Evolutionary conservation across 148 eudicot species (phyloP), one percentile per base, ranked within the genome.

Genomic region (Cornus florida): DNA sequence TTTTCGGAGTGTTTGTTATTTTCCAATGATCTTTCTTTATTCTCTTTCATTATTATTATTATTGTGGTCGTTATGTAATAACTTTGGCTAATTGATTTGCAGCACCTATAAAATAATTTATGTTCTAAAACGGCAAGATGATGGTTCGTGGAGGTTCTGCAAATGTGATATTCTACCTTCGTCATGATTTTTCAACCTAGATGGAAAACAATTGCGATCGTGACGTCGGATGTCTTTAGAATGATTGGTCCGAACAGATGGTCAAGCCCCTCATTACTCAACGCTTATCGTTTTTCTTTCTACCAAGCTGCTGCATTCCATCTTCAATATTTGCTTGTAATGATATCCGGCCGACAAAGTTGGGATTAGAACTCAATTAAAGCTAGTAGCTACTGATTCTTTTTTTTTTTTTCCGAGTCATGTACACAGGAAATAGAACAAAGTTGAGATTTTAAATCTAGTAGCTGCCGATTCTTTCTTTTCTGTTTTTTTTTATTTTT

Each of bases 141-240:
- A 92, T 74, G 95, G 92, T 73, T 86, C 97, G 0, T 95, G 99
- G 99, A 93, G 87, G 79, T 93, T 95, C 85, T 90, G 85, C 81
- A 90, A 93, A 87, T 93, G 92, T 67, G 87, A 85, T 82, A 82
- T 95, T 78, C 86, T 81, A 69, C 72, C 88, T 75, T 69, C 86
- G 17, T 50, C 91, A 24, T 90, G 86, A 89, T 70, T 43, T 50
- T 48, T 74, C 66, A 50, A 69, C 67, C 35, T 67, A 46, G 69
- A 71, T 67, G 53, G 38, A 74, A 74, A 48, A 69, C 38, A 77
- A 43, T 70, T 53, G 23, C 65, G 39, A 28, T 0, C 8, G 7
- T 17, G 66, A 62, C 20, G 66, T n/a, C 24, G 1, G 66, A 2
- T 6, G 16, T 75, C 69, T 35, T 2, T 39, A 20, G 4, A n/a